Conservation (phyloP, 2,329 filamentous ascomycete genomes). For the Paraphaeosphaeria sporulosa region DNA sequence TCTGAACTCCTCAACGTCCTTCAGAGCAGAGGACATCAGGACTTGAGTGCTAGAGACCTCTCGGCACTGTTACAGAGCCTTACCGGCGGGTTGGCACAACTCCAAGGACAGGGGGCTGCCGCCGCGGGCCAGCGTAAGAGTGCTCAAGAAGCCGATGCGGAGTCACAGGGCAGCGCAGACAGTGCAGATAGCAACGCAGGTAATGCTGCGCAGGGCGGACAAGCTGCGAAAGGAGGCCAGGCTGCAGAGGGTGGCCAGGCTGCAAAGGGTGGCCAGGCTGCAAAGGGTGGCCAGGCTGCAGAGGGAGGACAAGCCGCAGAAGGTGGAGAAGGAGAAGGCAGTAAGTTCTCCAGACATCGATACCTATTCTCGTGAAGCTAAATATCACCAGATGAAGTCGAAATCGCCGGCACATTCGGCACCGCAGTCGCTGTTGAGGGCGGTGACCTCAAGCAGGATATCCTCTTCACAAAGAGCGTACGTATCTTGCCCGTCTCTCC, state of each 20-base stretch:
- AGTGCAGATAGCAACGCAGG: background rate
- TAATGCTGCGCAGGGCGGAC: background rate
- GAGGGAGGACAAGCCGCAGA: slow-evolving; percentile 5
- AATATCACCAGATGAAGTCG: slow-evolving; percentile 20
- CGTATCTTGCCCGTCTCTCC: background rate
- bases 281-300: background rate
- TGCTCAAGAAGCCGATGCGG: background rate
- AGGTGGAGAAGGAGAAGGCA: slow-evolving; percentile 13
- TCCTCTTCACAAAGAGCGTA: slow-evolving; percentile 31
- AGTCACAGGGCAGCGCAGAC: background rate
- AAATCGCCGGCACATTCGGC: slow-evolving; percentile 22
- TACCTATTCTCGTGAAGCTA: background rate
- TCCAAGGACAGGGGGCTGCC: background rate
- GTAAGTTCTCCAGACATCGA: slow-evolving; percentile 6
- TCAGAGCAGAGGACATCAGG: slow-evolving; percentile 1
- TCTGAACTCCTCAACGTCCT: slow-evolving; percentile 3
- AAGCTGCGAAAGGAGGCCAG: background rate
- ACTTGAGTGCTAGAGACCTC: slow-evolving; percentile 5
- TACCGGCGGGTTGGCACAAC: background rate
- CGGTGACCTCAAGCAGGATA: slow-evolving; percentile 32
- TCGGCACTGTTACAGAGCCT: slow-evolving; percentile 1
- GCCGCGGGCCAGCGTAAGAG: slow-evolving; percentile 7
- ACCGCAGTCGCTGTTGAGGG: slow-evolving; percentile 19
- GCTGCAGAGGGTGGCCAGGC: background rate
- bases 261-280: background rate